Evolutionary conservation across 768 basidiomycete species (phyloP).

Genomic region (Albatrellus ellisii): DNA sequence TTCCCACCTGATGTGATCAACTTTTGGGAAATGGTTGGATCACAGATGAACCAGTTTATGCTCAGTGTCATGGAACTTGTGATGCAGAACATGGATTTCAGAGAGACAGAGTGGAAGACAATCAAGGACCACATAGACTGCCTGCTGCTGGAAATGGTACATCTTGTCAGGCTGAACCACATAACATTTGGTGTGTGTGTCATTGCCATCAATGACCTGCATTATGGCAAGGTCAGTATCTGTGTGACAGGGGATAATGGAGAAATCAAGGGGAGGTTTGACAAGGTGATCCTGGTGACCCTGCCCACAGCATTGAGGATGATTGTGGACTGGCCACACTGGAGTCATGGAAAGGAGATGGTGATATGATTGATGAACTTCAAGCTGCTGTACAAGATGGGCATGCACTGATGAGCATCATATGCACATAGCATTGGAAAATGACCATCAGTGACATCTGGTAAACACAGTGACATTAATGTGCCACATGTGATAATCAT

Average conservation of each 20-base stretch:
- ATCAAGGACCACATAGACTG: constrained; percentile 14
- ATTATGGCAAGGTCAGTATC: constrained; percentile 8
- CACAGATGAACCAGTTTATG: constrained; percentile 16
- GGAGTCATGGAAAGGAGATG: constrained; percentile 11
- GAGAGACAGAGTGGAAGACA: constrained; percentile 14
- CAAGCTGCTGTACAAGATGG: constrained; percentile 16
- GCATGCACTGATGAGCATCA: no score
- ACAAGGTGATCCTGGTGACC: constrained; percentile 14
- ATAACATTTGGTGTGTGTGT: constrained; percentile 14
- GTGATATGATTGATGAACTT: constrained; percentile 16
- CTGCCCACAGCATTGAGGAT: constrained; percentile 15
- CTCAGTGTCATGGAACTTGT: constrained; percentile 16
- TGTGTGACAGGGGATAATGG: neutral
- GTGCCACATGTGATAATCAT: no score
- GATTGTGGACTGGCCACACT: constrained; percentile 14
- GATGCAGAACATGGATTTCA: constrained; percentile 16
- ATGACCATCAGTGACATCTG: no score
- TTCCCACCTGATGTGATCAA: constrained; percentile 14
- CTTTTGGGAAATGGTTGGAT: constrained; percentile 14
- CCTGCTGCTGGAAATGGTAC: constrained; percentile 13
- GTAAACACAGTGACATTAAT: no score
- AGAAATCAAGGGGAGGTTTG: constrained; percentile 12
- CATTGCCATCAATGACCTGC: constrained; percentile 8
- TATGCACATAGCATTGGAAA: no score
- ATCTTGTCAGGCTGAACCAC: constrained; percentile 12